phyloP scores from a whole-genome alignment of 1,139 yeast genomes.

The Magnusiomyces ingens region DNA sequence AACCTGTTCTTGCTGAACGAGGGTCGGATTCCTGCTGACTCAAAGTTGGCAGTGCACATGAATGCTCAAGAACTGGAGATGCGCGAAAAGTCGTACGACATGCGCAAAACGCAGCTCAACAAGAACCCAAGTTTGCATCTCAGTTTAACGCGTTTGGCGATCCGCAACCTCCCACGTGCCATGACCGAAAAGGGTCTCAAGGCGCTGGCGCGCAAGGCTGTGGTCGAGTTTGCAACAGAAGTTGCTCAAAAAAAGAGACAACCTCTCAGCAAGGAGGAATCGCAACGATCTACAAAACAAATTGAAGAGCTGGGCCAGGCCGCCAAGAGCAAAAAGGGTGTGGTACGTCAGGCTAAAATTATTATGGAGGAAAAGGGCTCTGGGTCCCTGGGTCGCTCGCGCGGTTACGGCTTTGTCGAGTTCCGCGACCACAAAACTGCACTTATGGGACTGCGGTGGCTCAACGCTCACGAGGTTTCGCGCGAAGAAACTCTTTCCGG shows the following conservation, averaged over 20 bases:
- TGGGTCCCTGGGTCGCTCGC: slow-evolving; percentile 80
- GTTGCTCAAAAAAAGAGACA: slow-evolving; percentile 71
- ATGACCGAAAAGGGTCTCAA: slow-evolving; percentile 84
- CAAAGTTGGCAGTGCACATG: slow-evolving; percentile 67
- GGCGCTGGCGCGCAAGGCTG: slow-evolving; percentile 89
- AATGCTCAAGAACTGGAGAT: slow-evolving; percentile 73
- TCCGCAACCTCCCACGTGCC: slow-evolving; percentile 88
- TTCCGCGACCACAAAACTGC: slow-evolving; percentile 90
- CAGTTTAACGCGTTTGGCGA: slow-evolving; percentile 87
- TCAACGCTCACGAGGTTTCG: slow-evolving; percentile 85
- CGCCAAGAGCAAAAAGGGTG: slow-evolving; percentile 70
- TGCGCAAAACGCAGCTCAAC: slow-evolving; percentile 84
- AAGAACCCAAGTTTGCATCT: slow-evolving; percentile 87
- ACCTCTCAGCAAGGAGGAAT: slow-evolving; percentile 84
- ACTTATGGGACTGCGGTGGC: slow-evolving; percentile 94
- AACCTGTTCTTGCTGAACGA: slow-evolving; percentile 82
- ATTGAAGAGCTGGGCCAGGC: slow-evolving; percentile 48
- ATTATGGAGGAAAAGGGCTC: slow-evolving; percentile 87
- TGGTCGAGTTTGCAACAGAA: slow-evolving; percentile 92
- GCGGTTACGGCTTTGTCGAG: slow-evolving; percentile 96
- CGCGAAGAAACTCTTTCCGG: slow-evolving; percentile 66
- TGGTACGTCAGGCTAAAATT: slow-evolving; percentile 87
- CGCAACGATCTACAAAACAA: slow-evolving; percentile 65
- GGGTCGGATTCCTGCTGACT: slow-evolving; percentile 79
- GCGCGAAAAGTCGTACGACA: slow-evolving; percentile 78